Evolutionary conservation across 2,329 filamentous ascomycete genomes (phyloP).

Genomic region (Magnaporthiopsis rhizophila): DNA sequence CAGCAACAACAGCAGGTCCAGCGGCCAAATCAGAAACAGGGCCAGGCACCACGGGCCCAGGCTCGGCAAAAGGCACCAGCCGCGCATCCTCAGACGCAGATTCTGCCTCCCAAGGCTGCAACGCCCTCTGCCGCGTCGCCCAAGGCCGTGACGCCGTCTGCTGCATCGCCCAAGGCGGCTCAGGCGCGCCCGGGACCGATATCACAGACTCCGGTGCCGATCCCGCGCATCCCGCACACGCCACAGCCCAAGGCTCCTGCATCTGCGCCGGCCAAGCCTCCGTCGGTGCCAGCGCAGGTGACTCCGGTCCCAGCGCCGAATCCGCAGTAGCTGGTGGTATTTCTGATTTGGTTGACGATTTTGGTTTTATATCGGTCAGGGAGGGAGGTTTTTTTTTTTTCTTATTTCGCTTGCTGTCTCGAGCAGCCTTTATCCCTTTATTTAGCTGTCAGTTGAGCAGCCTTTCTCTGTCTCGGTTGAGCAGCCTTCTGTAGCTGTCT

Average conservation of each 20-base stretch:
- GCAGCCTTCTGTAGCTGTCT: too few relatives aligned
- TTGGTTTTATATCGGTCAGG: background rate
- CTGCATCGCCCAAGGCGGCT: slow-evolving; percentile 5
- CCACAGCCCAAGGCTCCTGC: slow-evolving; percentile 1
- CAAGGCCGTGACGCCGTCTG: background rate
- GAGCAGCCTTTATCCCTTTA: too few relatives aligned
- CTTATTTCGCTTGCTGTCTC: too few relatives aligned
- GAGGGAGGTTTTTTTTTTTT: too few relatives aligned
- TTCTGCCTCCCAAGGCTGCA: background rate
- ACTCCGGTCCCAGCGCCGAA: background rate
- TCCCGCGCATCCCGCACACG: slow-evolving; percentile 15
- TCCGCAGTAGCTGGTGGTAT: background rate
- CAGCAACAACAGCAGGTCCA: too few relatives aligned
- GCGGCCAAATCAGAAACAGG: too few relatives aligned
- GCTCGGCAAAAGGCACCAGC: background rate
- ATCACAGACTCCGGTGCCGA: slow-evolving; percentile 17
- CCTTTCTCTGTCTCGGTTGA: too few relatives aligned
- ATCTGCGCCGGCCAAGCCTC: too few relatives aligned
- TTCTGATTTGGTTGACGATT: background rate
- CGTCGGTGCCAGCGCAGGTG: background rate
- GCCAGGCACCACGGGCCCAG: background rate
- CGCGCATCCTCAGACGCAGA: background rate
- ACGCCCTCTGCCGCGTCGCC: too few relatives aligned
- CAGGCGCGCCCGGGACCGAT: slow-evolving; percentile 9
- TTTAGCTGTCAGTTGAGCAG: too few relatives aligned